These are phyloP conservation scores for Pseudoneurospora amorphoporcata DNA, from an alignment of 495 filamentous ascomycete genomes.

Conservation along the genomic window DNA sequence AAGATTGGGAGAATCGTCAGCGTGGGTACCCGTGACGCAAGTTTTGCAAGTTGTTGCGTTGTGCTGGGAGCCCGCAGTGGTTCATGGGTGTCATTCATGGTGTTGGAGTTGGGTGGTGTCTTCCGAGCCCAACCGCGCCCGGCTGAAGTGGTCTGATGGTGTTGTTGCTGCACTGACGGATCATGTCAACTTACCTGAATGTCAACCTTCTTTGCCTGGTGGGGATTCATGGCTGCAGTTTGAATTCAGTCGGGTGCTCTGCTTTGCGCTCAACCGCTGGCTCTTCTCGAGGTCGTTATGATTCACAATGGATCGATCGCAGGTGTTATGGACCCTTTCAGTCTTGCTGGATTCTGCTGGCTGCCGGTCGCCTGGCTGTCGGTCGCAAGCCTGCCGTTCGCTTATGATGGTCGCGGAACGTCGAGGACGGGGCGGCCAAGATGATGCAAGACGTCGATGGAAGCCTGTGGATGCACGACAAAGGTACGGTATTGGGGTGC, in stretches of 20 bases:
- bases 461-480: neutral
- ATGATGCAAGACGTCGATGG: neutral
- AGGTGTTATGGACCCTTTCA: neutral
- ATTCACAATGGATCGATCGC: neutral
- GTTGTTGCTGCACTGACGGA: conserved; percentile 5
- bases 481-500: neutral
- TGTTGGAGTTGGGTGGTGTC: neutral
- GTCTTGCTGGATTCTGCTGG: neutral
- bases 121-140: neutral
- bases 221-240: conserved; percentile 69
- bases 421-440: neutral
- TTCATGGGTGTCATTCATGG: neutral
- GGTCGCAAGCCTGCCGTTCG: neutral
- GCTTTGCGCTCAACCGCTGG: neutral
- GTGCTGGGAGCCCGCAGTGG: neutral
- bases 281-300: neutral
- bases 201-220: conserved; percentile 94
- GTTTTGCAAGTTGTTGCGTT: neutral
- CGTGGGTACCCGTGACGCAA: neutral
- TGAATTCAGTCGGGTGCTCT: neutral
- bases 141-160: conserved; percentile 5
- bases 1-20: neutral
- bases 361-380: neutral
- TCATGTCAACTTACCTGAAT: conserved; percentile 59
- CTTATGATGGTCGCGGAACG: neutral